Evolutionary conservation across 1,284 basidiomycete genomes (phyloP).

Genomic region (Rhizoctonia solani): DNA sequence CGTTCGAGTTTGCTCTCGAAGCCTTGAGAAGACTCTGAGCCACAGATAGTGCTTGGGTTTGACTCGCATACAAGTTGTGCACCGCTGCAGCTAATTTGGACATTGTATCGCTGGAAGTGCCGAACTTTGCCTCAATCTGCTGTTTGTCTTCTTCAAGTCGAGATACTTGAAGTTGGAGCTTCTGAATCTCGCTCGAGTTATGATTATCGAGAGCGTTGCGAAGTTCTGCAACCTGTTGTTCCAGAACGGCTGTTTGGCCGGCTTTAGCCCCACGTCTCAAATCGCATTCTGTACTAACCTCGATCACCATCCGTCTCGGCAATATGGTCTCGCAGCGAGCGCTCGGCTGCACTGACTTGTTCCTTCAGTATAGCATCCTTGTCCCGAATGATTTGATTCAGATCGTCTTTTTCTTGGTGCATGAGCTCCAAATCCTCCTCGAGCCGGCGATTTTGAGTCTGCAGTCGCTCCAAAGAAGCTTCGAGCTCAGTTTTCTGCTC

Average conservation of each 20-base stretch:
- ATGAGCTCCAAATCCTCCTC: constrained; percentile 60
- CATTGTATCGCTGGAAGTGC: constrained; percentile 44
- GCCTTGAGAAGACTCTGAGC: constrained; percentile 31
- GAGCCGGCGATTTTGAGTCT: constrained; percentile 47
- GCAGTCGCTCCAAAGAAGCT: constrained; percentile 66
- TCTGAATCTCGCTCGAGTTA: constrained; percentile 43
- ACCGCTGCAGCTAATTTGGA: constrained; percentile 47
- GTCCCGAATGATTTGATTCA: constrained; percentile 48
- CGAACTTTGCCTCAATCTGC: constrained; percentile 45
- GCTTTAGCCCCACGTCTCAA: not conserved
- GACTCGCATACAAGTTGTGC: constrained; percentile 46
- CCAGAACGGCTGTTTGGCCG: constrained; percentile 64
- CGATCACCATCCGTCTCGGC: constrained; percentile 91
- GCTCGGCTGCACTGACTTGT: constrained; percentile 81
- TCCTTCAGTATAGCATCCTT: constrained; percentile 73
- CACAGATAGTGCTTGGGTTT: constrained; percentile 41
- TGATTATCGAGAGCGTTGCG: constrained; percentile 47
- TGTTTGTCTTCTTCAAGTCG: constrained; percentile 21
- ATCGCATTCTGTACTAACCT: not conserved
- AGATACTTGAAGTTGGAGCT: constrained; percentile 39
- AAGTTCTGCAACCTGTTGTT: constrained; percentile 81
- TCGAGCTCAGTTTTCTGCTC: constrained; percentile 58
- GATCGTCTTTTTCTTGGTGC: constrained; percentile 64
- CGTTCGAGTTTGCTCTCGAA: constrained; percentile 21
- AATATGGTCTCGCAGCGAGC: constrained; percentile 81